Evolutionary conservation across 2,329 filamentous ascomycete species (phyloP), one percentile per base, ranked within the genome.

Genomic region (Aureobasidium sp.): DNA sequence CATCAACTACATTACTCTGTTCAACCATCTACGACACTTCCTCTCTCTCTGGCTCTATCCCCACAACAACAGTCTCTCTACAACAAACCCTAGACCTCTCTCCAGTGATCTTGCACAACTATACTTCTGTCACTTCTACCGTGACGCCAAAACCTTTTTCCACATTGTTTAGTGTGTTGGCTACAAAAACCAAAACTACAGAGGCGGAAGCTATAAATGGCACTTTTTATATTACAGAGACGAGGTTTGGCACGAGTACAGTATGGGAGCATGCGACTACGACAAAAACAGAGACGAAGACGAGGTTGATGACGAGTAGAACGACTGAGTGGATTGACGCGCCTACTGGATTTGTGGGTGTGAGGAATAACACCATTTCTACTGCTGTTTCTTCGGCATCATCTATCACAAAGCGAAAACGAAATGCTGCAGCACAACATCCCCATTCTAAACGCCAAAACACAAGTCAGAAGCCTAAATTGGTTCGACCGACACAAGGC

Each of bases 41-140:
- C 7, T 42, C 36, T 0, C 10, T 32, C 6, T 17, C 36, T 23
- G 29, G 8, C 2, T 13, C 26, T 27, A 3, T 59, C 1, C 32
- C 55, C 9, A 59, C 55, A 2, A 1, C 32, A 23, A 59, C 42
- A 1, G 5, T 17, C 10, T 9, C 12, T 3, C n/a, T 26, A 0
- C 20, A 6, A 23, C 34, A 27, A 7, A 60, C 46, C 8, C 20
- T 39, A 9, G 57, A 60, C 1, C 34, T 51, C 2, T 34, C 26
- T 23, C 57, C 57, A 12, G 46, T 60, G 13, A 23, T 60, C 7
- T 12, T 60, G 1, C 57, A 60, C 46, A 60, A 60, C 37, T 42
- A 27, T 6, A 60, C 57, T 1, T 23, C 44, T 6, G 8, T n/a
- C 23, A 60, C 57, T 1, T 13, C 4, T 3, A 50, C 57, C 5